Base-by-base conservation (phyloP, 495 filamentous ascomycete genomes). In the Neurospora terricola region DNA sequence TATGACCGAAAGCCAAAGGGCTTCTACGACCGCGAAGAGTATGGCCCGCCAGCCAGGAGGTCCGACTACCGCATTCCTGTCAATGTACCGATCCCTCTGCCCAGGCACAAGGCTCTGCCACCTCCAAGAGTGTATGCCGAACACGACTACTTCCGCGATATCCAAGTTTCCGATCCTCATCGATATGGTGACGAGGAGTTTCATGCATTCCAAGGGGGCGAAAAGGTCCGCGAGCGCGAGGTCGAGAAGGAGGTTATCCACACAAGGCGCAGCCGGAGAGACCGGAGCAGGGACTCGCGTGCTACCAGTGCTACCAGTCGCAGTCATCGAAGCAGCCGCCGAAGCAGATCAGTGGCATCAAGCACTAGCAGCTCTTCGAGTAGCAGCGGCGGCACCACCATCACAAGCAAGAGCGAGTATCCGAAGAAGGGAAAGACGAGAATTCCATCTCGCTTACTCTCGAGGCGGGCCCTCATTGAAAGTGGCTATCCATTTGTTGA, bases 401-500 rank as follows among this genome's bases (percentile, higher is more conserved):
- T 80, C 74, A 88, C 81, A 38, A 66, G 80, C 72, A 88, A 79
- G 82, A 90, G 82, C 78, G 84, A 87, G 54, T 90, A 91, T 75
- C 92, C 91, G 21, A 93, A 93, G 81, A 92, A 91, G 78, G 94
- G 94, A 73, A 96, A 94, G 86, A 97, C 94, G 12, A 87, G 91
- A 71, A 92, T 97, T 81, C 94, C 94, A 0, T 87, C 87, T 43
- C 87, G 90, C 48, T 85, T 96, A 72, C 91, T 94, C 45, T 90
- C 91, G 77, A 89, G 90, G 79, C 84, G 88, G 75, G 94, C 93
- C 16, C 87, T 97, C 70, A 88, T 93, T 73, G 92, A 96, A 68
- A 83, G 94, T 34, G 92, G 93, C 11, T 97, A 96, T 83, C 93
- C 94, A 2, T 97, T 89, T 78, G 86, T 92, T 69, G 92, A 96